Conservation (phyloP, 371 early-diverging fungal species). For the Mortierella sp. region DNA sequence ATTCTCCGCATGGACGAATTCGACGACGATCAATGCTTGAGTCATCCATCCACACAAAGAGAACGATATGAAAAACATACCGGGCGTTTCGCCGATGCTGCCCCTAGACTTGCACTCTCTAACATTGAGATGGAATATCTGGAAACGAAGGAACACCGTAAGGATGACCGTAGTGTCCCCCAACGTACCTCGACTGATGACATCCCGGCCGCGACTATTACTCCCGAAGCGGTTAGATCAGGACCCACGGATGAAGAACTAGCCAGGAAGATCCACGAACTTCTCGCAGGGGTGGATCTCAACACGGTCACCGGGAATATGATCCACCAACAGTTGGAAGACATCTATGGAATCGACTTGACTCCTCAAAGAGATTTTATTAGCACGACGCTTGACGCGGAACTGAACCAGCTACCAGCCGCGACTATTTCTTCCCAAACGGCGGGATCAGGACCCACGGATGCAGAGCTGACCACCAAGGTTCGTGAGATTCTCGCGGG, state of each 20-base stretch:
- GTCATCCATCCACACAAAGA: no score
- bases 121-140: no score
- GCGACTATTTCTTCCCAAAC: constrained; percentile 4
- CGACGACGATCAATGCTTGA: no score
- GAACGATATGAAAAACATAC: no score
- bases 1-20: no score
- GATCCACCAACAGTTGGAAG: constrained; percentile 83
- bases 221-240: constrained; percentile 21
- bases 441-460: constrained; percentile 62
- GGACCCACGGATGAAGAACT: constrained; percentile 83
- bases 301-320: constrained; percentile 86
- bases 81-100: no score
- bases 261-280: constrained; percentile 74
- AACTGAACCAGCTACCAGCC: constrained; percentile 53
- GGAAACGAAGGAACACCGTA: no score
- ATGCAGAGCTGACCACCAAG: constrained; percentile 80
- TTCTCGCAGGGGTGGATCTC: constrained; percentile 78
- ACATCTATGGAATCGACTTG: constrained; percentile 83
- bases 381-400: constrained; percentile 83
- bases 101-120: no score
- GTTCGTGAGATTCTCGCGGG: constrained; percentile 78
- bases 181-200: no score
- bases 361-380: constrained; percentile 82
- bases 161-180: no score
- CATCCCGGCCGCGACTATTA: not conserved